Conservation (phyloP, 1,284 basidiomycete species). For the Sparassis latifolia region DNA sequence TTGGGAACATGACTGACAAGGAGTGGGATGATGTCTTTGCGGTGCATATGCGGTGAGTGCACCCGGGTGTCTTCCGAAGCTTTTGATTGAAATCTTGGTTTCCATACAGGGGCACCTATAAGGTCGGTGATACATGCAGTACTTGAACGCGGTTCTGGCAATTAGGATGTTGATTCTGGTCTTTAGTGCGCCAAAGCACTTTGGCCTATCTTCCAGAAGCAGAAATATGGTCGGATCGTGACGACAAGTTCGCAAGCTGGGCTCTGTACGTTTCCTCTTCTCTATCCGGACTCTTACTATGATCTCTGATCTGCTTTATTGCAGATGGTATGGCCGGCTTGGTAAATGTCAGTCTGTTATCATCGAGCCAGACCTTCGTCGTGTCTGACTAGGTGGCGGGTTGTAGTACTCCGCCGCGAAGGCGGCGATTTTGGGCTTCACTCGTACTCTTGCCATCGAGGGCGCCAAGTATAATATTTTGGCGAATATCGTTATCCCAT, state of each 20-base stretch:
- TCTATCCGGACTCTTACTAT: background rate
- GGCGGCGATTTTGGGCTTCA: conserved; percentile 88
- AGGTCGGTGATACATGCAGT: conserved; percentile 30
- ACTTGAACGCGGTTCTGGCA: no score
- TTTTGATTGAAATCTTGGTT: conserved; percentile 2
- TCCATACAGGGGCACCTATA: conserved; percentile 54
- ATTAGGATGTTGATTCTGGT: no score
- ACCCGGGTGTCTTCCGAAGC: background rate
- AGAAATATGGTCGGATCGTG: conserved; percentile 95
- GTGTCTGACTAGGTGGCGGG: background rate
- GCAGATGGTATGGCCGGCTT: conserved; percentile 94
- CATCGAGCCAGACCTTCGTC: background rate
- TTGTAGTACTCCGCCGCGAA: conserved; percentile 86
- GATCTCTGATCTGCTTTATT: conserved; percentile 3
- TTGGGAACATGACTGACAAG: conserved; percentile 82
- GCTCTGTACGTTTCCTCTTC: conserved; percentile 56
- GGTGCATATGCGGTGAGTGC: conserved; percentile 72
- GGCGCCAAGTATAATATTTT: conserved; percentile 89
- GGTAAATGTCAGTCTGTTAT: conserved; percentile 51
- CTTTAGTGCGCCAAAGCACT: conserved; percentile 85
- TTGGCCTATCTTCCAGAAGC: conserved; percentile 96
- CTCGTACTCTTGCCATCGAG: conserved; percentile 87
- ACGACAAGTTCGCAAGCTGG: conserved; percentile 93
- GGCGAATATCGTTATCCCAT: conserved; percentile 85
- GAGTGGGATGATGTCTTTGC: conserved; percentile 94